Evolutionary conservation across 352 stramenopile genomes (phyloP), one percentile per base, ranked within the genome.

Genomic region (Pythium plurisporium): DNA sequence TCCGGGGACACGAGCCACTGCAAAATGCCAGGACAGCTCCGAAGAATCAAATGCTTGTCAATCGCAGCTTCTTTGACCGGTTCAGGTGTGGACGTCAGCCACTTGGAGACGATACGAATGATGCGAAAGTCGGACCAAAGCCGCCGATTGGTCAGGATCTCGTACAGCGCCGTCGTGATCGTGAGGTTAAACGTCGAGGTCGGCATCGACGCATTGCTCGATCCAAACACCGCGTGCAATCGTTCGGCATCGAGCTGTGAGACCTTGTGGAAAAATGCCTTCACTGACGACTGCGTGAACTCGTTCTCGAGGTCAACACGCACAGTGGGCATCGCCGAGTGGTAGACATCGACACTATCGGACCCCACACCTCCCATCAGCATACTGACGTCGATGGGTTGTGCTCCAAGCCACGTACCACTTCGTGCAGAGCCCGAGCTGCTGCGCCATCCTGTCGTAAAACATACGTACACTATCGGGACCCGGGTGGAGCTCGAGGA

Each of bases 61-160:
- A 76, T 50, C 20, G 71, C 29, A 0, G 59, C 72, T 8, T 62
- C 55, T 42, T 74, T 79, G 10, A 72, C 61, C 15, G 72, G 67
- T 15, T 68, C 60, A 2, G 73, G 55, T 17, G 58, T 69, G 15
- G 64, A 64, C 1, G 65, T 66, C 11, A 77, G 44, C 79, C 82
- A 91, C 69, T 81, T 91, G 46, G 83, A 80, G 22, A 95, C 50
- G 10, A 90, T 71, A 29, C 82, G 74, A 36, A 95, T 53, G 54
- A 94, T 73, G 2, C 86, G 83, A 48, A 91, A 91, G 48, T 95
- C 86, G 8, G 82, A 92, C 33, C 87, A 80, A 23, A 95, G 67
- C 26, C 86, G 69, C 8, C 82, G 75, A 46, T 92, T 68, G 49
- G 62, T 89, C 15, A 95, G 70, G 25, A 95, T 64, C 63, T 95